phyloP scores from a whole-genome alignment of 2,329 filamentous ascomycete genomes.

The Cladorrhinum sp. region DNA sequence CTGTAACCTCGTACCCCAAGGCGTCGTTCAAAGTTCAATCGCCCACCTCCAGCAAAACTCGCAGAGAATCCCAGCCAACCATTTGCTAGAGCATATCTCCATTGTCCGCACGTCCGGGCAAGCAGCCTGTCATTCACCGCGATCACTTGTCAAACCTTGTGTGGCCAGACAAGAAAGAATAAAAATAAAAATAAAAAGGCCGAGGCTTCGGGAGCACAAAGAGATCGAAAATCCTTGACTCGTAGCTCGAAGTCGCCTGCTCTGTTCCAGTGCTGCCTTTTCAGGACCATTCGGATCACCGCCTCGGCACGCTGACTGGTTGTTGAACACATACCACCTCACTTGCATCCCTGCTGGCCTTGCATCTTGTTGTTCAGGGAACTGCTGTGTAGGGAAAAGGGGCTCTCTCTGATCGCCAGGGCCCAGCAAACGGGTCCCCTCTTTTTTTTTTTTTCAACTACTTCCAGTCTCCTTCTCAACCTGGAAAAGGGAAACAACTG shows the following conservation, averaged over 20 bases:
- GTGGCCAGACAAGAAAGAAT: constrained; percentile 1
- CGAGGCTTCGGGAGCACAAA: neutral
- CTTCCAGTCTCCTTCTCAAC: neutral
- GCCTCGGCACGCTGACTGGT: neutral
- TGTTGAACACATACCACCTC: neutral
- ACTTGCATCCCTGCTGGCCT: neutral
- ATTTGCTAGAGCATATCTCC: neutral
- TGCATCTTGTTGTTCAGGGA: neutral
- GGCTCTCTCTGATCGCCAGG: neutral
- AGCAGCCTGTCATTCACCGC: neutral
- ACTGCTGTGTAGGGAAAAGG: neutral
- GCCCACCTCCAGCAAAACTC: neutral
- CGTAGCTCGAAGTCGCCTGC: neutral
- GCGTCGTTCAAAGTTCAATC: neutral
- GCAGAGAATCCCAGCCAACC: neutral
- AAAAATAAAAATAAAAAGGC: neutral
- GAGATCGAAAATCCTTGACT: neutral
- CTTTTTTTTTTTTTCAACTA: neutral
- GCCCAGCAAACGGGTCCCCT: neutral
- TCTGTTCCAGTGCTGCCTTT: neutral
- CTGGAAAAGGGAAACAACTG: neutral
- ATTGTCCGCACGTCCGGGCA: neutral
- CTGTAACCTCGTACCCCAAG: neutral
- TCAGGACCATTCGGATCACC: neutral
- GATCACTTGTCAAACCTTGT: constrained; percentile 2